These are phyloP conservation scores for Macrolepiota fuliginosa DNA, from an alignment of 768 basidiomycete species.

Conservation along the genomic window DNA sequence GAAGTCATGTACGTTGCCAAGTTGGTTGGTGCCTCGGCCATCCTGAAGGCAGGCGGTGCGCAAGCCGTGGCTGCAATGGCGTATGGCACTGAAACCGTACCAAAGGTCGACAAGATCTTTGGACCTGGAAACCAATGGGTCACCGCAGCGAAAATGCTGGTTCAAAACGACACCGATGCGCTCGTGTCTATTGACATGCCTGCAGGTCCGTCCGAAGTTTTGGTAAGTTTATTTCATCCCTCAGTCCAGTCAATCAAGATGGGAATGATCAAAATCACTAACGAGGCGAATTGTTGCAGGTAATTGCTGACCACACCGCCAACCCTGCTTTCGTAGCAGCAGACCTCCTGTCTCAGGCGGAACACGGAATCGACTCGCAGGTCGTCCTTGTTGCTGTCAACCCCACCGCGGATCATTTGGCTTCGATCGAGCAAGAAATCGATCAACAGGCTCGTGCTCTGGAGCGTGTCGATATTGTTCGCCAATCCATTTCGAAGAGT, in stretches of 20 bases:
- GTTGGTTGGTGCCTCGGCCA: conserved; percentile 84
- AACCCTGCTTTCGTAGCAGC: conserved; percentile 92
- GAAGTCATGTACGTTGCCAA: conserved; percentile 98
- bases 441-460: conserved; percentile 85
- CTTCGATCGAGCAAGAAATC: conserved; percentile 80
- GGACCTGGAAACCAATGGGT: conserved; percentile 99
- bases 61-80: conserved; percentile 96
- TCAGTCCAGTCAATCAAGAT: not conserved
- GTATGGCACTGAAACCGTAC: conserved; percentile 92
- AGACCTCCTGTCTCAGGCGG: conserved; percentile 95
- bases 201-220: conserved; percentile 95
- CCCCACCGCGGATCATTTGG: conserved; percentile 59
- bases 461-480: conserved; percentile 85
- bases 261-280: not conserved
- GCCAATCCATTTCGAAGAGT: conserved; percentile 86
- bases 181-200: conserved; percentile 99
- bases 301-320: conserved; percentile 87
- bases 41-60: conserved; percentile 94
- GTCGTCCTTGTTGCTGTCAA: conserved; percentile 87
- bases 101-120: conserved; percentile 99
- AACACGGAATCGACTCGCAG: conserved; percentile 97
- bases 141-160: conserved; percentile 98
- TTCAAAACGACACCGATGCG: conserved; percentile 97
- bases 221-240: conserved; percentile 54
- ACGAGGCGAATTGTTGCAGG: conserved; percentile 45